These are phyloP conservation scores for Fragilaria crotonensis DNA, from an alignment of 108 stramenopile species.

Conservation along the genomic window DNA sequence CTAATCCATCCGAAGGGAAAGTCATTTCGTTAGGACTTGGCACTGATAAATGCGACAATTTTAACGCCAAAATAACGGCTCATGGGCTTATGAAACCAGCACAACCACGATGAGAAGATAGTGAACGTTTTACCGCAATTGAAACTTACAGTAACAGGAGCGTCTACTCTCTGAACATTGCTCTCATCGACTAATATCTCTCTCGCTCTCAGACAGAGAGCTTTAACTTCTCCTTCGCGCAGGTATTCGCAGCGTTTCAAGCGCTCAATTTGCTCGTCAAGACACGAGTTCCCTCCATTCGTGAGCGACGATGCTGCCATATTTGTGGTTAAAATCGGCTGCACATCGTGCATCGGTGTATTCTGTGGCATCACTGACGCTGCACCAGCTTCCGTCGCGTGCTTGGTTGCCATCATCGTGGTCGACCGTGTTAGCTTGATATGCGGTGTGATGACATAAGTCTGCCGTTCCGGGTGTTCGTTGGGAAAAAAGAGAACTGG, in stretches of 20 bases:
- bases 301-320: slow-evolving; percentile 48
- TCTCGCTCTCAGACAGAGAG: slow-evolving; percentile 90
- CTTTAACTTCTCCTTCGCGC: slow-evolving; percentile 97
- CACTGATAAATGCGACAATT: not conserved
- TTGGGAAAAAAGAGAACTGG: too few species aligned
- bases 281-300: slow-evolving; percentile 48
- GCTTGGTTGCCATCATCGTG: slow-evolving; percentile 6
- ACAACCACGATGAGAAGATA: too few species aligned
- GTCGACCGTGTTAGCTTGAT: too few species aligned
- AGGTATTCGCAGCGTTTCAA: slow-evolving; percentile 96
- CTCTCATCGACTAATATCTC: slow-evolving; percentile 92
- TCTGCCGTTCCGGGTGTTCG: too few species aligned
- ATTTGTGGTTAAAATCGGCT: slow-evolving; percentile 59
- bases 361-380: slow-evolving; percentile 3
- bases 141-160: slow-evolving; percentile 76
- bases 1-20: slow-evolving; percentile 1
- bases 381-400: not conserved
- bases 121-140: too few species aligned
- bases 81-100: too few species aligned
- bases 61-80: slow-evolving; percentile 5
- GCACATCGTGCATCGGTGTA: too few species aligned
- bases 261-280: slow-evolving; percentile 92
- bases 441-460: too few species aligned
- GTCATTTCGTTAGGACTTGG: not conserved
- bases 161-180: slow-evolving; percentile 90